phyloP scores from a whole-genome alignment of 2,329 filamentous ascomycete genomes.

The Sporothrix phasma region DNA sequence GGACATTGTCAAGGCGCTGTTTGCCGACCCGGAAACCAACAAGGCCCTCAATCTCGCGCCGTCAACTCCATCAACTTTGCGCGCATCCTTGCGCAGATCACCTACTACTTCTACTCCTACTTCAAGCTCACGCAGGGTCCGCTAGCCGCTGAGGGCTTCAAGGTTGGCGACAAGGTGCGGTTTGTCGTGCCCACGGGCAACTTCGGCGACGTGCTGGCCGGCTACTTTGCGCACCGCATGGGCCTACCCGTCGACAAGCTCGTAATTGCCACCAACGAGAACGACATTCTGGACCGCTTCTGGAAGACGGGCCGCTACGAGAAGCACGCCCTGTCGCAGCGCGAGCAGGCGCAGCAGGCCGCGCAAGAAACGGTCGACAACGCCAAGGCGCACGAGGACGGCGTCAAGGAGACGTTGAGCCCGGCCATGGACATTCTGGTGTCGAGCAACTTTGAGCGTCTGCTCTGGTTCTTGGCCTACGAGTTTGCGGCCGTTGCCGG shows the following conservation, averaged over 20 bases:
- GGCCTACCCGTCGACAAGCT: slow-evolving; percentile 71
- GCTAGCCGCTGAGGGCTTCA: slow-evolving; percentile 43
- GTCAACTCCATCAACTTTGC: slow-evolving; percentile 98
- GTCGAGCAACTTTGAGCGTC: slow-evolving; percentile 89
- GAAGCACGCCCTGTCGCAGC: slow-evolving; percentile 50
- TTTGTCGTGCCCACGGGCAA: slow-evolving; percentile 93
- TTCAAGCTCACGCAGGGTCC: slow-evolving; percentile 57
- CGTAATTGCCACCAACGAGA: slow-evolving; percentile 85
- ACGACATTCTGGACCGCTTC: slow-evolving; percentile 93
- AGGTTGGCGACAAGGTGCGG: slow-evolving; percentile 58
- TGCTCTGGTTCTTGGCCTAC: slow-evolving; percentile 87
- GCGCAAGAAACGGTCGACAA: not conserved
- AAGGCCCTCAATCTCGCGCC: slow-evolving; percentile 68
- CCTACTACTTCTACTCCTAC: slow-evolving; percentile 95
- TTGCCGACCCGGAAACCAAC: slow-evolving; percentile 79
- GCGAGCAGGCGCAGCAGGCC: slow-evolving; percentile 29
- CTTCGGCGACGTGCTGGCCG: slow-evolving; percentile 85
- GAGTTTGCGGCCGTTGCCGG: slow-evolving; percentile 46
- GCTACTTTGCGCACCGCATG: slow-evolving; percentile 64
- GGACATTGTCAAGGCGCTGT: slow-evolving; percentile 90
- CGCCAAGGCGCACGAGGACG: slow-evolving; percentile 25
- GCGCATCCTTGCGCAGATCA: slow-evolving; percentile 89
- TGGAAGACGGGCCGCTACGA: slow-evolving; percentile 85
- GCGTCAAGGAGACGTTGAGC: slow-evolving; percentile 82
- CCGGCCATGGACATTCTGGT: slow-evolving; percentile 98